A percentile compares a stretch with the other conserved stretches of the same genome.
phyloP scores from a whole-genome alignment of 805 yeast genomes.

The Pachysolen tannophilus region DNA sequence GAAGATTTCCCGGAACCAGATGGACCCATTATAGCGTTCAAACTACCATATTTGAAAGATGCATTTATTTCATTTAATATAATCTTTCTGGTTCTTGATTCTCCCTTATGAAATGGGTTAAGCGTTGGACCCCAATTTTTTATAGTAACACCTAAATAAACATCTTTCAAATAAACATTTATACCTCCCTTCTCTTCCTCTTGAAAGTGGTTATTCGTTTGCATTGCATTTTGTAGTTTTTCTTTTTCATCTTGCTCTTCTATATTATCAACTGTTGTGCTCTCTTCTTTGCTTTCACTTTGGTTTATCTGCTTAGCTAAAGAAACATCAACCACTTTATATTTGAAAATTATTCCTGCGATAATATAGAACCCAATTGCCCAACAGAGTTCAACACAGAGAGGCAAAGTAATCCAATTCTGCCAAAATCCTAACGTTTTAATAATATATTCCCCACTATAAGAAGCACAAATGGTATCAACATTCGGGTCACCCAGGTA shows the following conservation, averaged over 20 bases:
- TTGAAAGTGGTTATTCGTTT: not conserved
- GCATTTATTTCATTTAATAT: slow-evolving; percentile 38
- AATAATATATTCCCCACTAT: slow-evolving; percentile 48
- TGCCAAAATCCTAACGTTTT: slow-evolving; percentile 48
- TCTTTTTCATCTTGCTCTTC: slow-evolving; percentile 1
- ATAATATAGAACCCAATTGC: slow-evolving; percentile 38
- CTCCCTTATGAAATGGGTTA: slow-evolving; percentile 4
- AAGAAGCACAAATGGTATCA: slow-evolving; percentile 34
- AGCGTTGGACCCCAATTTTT: slow-evolving; percentile 1
- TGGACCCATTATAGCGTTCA: slow-evolving; percentile 66
- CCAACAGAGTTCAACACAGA: slow-evolving; percentile 45
- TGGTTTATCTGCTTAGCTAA: slow-evolving; percentile 24
- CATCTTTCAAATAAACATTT: slow-evolving; percentile 13
- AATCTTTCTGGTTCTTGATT: too few species aligned
- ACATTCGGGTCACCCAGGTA: slow-evolving; percentile 19
- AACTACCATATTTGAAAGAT: slow-evolving; percentile 36
- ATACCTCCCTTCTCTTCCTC: slow-evolving; percentile 8
- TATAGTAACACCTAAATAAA: slow-evolving; percentile 15
- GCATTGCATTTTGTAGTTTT: not conserved
- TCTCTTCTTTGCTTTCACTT: not conserved
- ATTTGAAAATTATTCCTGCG: slow-evolving; percentile 33
- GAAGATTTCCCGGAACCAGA: slow-evolving; percentile 67
- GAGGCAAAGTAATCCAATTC: slow-evolving; percentile 53
- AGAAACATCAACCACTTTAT: slow-evolving; percentile 36
- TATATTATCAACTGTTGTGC: not conserved